These are phyloP conservation scores for Penicillium digitatum DNA, from an alignment of 2,329 filamentous ascomycete species.

Conservation along the genomic window DNA sequence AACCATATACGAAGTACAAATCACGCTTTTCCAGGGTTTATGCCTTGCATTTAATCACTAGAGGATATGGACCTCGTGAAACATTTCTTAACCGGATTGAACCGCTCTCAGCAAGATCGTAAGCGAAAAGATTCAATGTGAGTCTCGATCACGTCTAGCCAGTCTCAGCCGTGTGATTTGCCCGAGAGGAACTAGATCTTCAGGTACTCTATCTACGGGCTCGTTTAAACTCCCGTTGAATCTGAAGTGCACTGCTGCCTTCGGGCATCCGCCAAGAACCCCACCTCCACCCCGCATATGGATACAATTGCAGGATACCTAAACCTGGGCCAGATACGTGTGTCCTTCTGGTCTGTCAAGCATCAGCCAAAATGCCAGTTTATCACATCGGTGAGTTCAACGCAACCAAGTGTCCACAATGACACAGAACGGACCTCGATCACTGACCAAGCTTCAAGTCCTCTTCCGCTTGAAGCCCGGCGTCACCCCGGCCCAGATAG, in stretches of 20 bases:
- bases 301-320: background rate
- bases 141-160: background rate
- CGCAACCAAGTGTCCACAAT: background rate
- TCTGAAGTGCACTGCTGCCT: no score
- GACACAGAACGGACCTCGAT: background rate
- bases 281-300: background rate
- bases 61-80: background rate
- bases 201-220: no score
- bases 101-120: background rate
- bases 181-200: background rate
- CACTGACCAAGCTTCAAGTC: constrained; percentile 26
- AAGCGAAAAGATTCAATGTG: background rate
- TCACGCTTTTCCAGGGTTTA: background rate
- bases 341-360: background rate
- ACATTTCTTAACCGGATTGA: background rate
- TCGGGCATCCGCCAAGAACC: constrained; percentile 9
- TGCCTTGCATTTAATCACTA: background rate
- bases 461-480: constrained; percentile 44
- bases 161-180: background rate
- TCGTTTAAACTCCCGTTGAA: no score
- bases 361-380: constrained; percentile 33
- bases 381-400: constrained; percentile 39
- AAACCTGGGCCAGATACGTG: background rate
- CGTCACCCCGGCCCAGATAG: constrained; percentile 33
- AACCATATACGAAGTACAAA: background rate